Percentiles rank a stretch among this genome's conserved stretches.
Evolutionary conservation across 176 grass and related monocot species (phyloP).

Genomic region (Alopecurus myosuroides): DNA sequence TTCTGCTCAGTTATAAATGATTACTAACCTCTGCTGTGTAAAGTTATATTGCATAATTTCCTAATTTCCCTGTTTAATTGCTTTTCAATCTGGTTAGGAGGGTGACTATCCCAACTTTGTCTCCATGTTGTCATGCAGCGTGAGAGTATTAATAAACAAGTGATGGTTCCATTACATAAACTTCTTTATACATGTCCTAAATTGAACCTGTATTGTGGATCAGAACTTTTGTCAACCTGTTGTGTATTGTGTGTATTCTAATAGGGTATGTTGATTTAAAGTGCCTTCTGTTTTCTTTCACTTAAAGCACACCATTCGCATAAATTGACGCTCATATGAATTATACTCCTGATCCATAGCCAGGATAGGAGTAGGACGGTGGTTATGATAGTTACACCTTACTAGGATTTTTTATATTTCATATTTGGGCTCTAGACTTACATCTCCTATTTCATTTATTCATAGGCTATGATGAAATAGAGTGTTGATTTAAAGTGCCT

Average conservation of each 20-base stretch:
- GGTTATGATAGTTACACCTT: not conserved
- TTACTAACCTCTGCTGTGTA: not conserved
- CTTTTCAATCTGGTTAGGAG: not conserved
- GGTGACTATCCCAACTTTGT: not conserved
- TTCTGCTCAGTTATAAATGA: not conserved
- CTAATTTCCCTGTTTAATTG: not conserved
- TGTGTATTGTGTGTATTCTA: not conserved
- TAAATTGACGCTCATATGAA: not conserved
- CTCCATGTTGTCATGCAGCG: not conserved
- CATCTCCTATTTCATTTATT: too few relatives aligned
- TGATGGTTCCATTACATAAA: not conserved
- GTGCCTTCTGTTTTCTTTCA: not conserved
- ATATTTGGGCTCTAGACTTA: not conserved
- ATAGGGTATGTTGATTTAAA: not conserved
- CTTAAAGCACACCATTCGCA: not conserved
- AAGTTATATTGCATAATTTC: not conserved
- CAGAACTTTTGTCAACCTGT: not conserved
- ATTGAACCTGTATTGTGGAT: not conserved
- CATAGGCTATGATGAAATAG: too few relatives aligned
- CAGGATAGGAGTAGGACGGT: not conserved
- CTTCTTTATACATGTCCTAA: not conserved
- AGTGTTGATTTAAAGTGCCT: not conserved
- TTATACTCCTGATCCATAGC: not conserved
- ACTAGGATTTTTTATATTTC: not conserved
- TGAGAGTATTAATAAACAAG: not conserved